Evolutionary conservation across 2,329 filamentous ascomycete species (phyloP).

Genomic region (Hyphodiscus sp.): DNA sequence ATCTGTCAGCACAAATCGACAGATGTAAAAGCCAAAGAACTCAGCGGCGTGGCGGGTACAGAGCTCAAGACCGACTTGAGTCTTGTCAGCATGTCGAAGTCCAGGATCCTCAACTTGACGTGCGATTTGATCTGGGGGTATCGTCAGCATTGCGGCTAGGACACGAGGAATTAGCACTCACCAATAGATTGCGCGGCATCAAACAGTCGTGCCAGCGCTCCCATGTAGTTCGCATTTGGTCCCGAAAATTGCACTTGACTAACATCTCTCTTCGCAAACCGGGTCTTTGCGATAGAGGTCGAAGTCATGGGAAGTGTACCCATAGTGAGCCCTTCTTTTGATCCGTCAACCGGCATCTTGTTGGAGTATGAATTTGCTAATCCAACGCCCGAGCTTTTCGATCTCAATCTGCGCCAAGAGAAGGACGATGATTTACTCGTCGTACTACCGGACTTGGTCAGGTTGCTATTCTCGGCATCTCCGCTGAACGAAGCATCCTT

Average conservation of each 20-base stretch:
- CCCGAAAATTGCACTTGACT: conserved; percentile 66
- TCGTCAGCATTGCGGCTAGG: conserved; percentile 23
- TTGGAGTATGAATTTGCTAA: conserved; percentile 45
- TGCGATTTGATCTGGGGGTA: conserved; percentile 74
- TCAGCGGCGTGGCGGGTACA: conserved; percentile 90
- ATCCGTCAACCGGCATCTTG: conserved; percentile 40
- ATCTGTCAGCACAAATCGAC: conserved; percentile 87
- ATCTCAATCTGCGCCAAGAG: conserved; percentile 83
- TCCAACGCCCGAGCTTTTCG: conserved; percentile 73
- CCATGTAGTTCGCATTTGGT: conserved; percentile 87
- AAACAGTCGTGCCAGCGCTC: conserved; percentile 79
- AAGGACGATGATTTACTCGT: conserved; percentile 74
- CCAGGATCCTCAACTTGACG: conserved; percentile 94
- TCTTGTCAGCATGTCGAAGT: conserved; percentile 83
- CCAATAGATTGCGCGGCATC: conserved; percentile 90
- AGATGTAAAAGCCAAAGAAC: conserved; percentile 96
- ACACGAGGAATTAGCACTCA: conserved; percentile 41
- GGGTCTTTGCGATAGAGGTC: conserved; percentile 49
- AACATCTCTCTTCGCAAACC: conserved; percentile 66
- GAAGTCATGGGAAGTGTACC: conserved; percentile 72
- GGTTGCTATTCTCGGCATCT: conserved; percentile 39
- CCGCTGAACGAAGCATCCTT: conserved; percentile 53
- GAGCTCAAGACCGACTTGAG: conserved; percentile 90
- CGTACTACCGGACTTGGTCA: conserved; percentile 48
- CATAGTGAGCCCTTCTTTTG: conserved; percentile 59